Evolutionary conservation across 208 protist species (phyloP).

Genomic region (Crithidia brevicula): DNA sequence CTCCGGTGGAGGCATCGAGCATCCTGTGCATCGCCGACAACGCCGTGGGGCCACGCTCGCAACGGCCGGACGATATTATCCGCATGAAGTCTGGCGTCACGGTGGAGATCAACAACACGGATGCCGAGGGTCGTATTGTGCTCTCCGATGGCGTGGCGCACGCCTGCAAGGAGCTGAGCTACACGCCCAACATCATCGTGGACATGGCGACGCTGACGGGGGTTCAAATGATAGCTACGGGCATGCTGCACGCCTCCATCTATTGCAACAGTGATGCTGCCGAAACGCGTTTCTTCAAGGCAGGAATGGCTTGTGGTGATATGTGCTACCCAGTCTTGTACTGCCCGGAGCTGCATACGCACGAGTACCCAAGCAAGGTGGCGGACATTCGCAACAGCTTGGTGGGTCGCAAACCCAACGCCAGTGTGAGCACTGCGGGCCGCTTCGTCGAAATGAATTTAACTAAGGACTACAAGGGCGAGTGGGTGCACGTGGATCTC

Average conservation of each 20-base stretch:
- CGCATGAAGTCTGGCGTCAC: slow-evolving; percentile 87
- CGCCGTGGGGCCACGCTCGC: slow-evolving; percentile 72
- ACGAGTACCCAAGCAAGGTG: slow-evolving; percentile 69
- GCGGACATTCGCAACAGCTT: slow-evolving; percentile 86
- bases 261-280: slow-evolving; percentile 76
- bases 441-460: slow-evolving; percentile 85
- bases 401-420: slow-evolving; percentile 56
- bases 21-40: slow-evolving; percentile 92
- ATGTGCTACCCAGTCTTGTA: slow-evolving; percentile 88
- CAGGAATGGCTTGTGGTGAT: slow-evolving; percentile 72
- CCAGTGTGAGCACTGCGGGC: slow-evolving; percentile 77
- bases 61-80: slow-evolving; percentile 91
- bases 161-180: slow-evolving; percentile 73
- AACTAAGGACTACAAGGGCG: slow-evolving; percentile 59
- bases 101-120: slow-evolving; percentile 94
- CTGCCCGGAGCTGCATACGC: slow-evolving; percentile 86
- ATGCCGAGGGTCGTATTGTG: slow-evolving; percentile 93
- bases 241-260: slow-evolving; percentile 78
- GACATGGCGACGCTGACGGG: slow-evolving; percentile 93
- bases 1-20: slow-evolving; percentile 47
- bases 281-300: slow-evolving; percentile 56
- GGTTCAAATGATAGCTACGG: slow-evolving; percentile 87
- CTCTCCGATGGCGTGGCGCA: slow-evolving; percentile 92
- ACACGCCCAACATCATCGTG: slow-evolving; percentile 82
- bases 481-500: slow-evolving; percentile 90